Evolutionary conservation across 768 basidiomycete species (phyloP).

Genomic region (Trametes cingulata): DNA sequence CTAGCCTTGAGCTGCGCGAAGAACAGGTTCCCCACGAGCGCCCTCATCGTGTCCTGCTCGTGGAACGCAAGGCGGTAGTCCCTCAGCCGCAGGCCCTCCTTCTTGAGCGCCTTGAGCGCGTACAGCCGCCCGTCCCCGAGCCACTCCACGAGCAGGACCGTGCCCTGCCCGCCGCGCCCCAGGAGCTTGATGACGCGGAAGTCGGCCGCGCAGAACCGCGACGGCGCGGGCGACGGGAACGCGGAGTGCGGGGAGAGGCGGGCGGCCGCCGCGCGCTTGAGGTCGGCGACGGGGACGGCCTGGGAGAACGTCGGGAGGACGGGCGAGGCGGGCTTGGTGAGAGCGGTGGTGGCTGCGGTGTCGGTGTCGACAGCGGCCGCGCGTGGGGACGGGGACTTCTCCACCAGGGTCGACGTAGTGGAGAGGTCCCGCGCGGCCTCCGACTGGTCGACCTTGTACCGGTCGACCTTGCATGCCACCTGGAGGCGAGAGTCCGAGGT

Average conservation of each 20-base stretch:
- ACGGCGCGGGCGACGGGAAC: not conserved
- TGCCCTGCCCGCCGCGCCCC: conserved; percentile 20
- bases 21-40: conserved; percentile 2
- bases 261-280: conserved; percentile 1
- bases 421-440: not conserved
- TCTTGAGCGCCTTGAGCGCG: conserved; percentile 24
- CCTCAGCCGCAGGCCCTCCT: not conserved
- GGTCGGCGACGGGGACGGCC: not conserved
- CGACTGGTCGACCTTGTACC: not conserved
- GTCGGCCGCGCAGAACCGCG: conserved; percentile 7
- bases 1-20: conserved; percentile 7
- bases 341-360: not conserved
- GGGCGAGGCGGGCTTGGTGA: not conserved
- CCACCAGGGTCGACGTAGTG: conserved; percentile 2
- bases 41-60: conserved; percentile 5
- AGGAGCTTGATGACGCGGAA: conserved; percentile 18
- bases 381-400: not conserved
- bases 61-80: not conserved
- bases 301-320: not conserved
- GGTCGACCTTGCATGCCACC: conserved; percentile 3
- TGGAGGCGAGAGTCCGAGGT: not conserved
- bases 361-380: too few relatives aligned
- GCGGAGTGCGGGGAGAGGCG: not conserved
- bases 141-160: conserved; percentile 21
- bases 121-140: conserved; percentile 3